These are phyloP conservation scores for Pseudogymnoascus verrucosus DNA, from an alignment of 2,329 filamentous ascomycete genomes.

Conservation along the genomic window DNA sequence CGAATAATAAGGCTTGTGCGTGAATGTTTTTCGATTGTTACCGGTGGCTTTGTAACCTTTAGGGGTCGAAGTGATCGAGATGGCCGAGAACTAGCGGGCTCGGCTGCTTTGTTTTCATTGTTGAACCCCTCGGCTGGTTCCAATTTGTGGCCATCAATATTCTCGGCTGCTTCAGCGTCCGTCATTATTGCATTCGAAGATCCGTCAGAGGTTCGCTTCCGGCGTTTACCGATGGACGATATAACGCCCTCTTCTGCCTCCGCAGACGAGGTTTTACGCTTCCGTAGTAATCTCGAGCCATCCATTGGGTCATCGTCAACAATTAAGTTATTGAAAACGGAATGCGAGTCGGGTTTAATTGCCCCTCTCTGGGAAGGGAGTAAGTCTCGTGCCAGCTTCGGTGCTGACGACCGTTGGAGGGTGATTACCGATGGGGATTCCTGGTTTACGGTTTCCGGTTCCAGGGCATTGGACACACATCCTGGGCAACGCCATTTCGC, in stretches of 20 bases:
- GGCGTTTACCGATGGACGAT: constrained; percentile 45
- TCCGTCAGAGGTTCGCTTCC: constrained; percentile 32
- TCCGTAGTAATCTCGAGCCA: constrained; percentile 69
- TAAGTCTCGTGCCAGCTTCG: constrained; percentile 62
- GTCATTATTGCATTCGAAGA: constrained; percentile 16
- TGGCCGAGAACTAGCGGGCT: constrained; percentile 31
- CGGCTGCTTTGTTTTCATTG: constrained; percentile 14
- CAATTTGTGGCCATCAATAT: constrained; percentile 14
- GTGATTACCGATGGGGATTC: constrained; percentile 18
- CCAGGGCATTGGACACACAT: constrained; percentile 39
- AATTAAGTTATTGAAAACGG: constrained; percentile 66
- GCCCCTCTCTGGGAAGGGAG: constrained; percentile 59
- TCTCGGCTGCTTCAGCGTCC: not conserved
- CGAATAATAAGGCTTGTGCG: constrained; percentile 42
- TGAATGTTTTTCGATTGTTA: constrained; percentile 30
- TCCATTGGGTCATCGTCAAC: constrained; percentile 67
- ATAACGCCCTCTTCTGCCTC: constrained; percentile 46
- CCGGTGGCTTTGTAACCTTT: constrained; percentile 34
- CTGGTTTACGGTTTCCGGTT: constrained; percentile 28
- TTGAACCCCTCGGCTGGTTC: constrained; percentile 13
- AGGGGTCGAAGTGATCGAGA: constrained; percentile 50
- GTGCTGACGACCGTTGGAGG: constrained; percentile 48
- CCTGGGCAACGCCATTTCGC: constrained; percentile 54
- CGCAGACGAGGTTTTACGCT: constrained; percentile 72
- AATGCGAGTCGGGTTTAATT: constrained; percentile 62